Evolutionary conservation across 768 basidiomycete genomes (phyloP).

Genomic region (Rhodotorula kratochvilovae): DNA sequence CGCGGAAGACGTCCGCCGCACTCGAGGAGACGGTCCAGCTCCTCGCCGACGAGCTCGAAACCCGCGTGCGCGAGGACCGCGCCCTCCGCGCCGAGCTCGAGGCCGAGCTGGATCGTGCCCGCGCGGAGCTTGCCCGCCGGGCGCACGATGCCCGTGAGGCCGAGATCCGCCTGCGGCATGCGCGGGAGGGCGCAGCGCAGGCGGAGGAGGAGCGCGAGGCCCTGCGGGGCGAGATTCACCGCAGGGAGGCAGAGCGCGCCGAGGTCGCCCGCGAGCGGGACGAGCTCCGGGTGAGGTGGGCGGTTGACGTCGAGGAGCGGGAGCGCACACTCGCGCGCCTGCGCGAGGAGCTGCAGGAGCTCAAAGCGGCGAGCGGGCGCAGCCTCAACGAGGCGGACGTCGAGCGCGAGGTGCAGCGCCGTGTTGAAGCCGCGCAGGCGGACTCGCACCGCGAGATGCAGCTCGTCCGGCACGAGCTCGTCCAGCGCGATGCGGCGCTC

Average conservation of each 20-base stretch:
- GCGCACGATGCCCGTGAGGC: constrained; percentile 6
- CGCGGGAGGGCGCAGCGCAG: not conserved
- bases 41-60: constrained; percentile 37
- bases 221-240: not conserved
- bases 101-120: constrained; percentile 2
- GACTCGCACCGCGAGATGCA: not conserved
- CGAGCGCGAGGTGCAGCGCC: constrained; percentile 10
- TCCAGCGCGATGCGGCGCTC: constrained; percentile 10
- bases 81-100: not conserved
- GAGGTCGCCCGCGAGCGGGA: not conserved
- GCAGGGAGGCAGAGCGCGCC: not conserved
- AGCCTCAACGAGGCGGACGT: not conserved
- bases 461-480: constrained; percentile 11
- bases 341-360: constrained; percentile 5
- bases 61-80: constrained; percentile 12
- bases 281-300: not conserved
- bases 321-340: not conserved
- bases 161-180: constrained; percentile 22
- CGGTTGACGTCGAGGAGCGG: constrained; percentile 1
- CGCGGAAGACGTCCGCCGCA: constrained; percentile 13
- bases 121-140: not conserved
- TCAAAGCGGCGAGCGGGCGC: not conserved
- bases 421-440: not conserved
- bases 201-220: constrained; percentile 2
- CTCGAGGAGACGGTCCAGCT: constrained; percentile 30